Evolutionary conservation across 768 basidiomycete genomes (phyloP).

Genomic region (Podaxis sp.): DNA sequence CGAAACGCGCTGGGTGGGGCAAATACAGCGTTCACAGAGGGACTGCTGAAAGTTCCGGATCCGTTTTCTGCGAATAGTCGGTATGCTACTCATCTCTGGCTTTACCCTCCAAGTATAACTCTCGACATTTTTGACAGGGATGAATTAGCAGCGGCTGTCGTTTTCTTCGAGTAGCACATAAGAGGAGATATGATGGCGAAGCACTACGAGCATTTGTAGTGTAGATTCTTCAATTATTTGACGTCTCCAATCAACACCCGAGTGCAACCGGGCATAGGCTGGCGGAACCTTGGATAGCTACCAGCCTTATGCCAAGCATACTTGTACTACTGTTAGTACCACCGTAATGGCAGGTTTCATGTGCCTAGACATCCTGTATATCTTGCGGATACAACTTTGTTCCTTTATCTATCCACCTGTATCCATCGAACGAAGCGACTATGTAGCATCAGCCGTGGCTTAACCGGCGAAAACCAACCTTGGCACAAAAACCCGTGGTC

Average conservation of each 20-base stretch:
- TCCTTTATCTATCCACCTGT: too few species aligned
- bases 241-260: too few species aligned
- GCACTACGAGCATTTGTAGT: too few species aligned
- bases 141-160: constrained; percentile 8
- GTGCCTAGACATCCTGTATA: neutral
- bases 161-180: constrained; percentile 3
- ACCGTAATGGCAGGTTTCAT: neutral
- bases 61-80: constrained; percentile 4
- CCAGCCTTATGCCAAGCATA: too few species aligned
- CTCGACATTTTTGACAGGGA: constrained; percentile 10
- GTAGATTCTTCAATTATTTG: too few species aligned
- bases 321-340: too few species aligned
- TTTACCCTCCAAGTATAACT: neutral
- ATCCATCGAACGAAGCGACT: too few species aligned
- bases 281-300: too few species aligned
- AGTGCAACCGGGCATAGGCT: too few species aligned
- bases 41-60: constrained; percentile 28
- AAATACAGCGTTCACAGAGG: constrained; percentile 36
- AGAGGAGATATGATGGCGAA: neutral
- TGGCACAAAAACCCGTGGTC: too few species aligned
- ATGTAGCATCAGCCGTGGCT: neutral
- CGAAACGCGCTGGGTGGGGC: constrained; percentile 54
- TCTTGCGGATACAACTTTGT: too few species aligned
- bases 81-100: neutral
- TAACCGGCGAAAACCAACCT: neutral